phyloP scores from a whole-genome alignment of 352 stramenopile genomes.

The Globisporangium perplexum region DNA sequence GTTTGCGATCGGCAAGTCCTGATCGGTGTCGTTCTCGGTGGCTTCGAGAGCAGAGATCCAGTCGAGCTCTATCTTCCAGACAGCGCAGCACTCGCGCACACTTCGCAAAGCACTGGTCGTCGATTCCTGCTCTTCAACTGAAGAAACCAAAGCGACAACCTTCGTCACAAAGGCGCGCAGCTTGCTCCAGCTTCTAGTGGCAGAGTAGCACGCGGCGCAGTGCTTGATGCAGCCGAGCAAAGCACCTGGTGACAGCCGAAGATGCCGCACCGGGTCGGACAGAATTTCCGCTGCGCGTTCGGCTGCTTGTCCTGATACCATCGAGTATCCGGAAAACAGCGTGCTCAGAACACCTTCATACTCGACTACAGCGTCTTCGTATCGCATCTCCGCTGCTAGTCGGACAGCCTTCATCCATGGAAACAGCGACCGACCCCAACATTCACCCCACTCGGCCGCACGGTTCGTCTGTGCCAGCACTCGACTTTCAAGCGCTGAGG shows the following conservation, averaged over 20 bases:
- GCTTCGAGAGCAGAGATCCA: conserved; percentile 20
- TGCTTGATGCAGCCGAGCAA: conserved; percentile 44
- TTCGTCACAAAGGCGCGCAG: conserved; percentile 22
- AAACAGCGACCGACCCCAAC: conserved; percentile 24
- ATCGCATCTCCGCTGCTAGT: conserved; percentile 48
- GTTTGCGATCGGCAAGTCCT: background rate
- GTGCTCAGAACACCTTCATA: conserved; percentile 33
- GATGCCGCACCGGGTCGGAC: conserved; percentile 20
- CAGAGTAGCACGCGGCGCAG: conserved; percentile 40
- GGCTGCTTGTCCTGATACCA: background rate
- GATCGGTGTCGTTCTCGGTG: background rate
- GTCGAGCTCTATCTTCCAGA: conserved; percentile 34
- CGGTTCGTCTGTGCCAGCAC: conserved; percentile 11
- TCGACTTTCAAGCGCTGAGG: conserved; percentile 18
- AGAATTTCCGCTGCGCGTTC: conserved; percentile 19
- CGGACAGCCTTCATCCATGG: conserved; percentile 32
- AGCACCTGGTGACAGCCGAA: conserved; percentile 29
- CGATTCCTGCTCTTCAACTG: conserved; percentile 15
- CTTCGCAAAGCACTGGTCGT: conserved; percentile 19
- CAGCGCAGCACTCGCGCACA: conserved; percentile 26
- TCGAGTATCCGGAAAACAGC: background rate
- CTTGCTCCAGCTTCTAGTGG: conserved; percentile 36
- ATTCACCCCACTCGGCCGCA: conserved; percentile 7
- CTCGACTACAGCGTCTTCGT: conserved; percentile 50
- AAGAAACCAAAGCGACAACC: conserved; percentile 21